Evolutionary conservation across 2,329 filamentous ascomycete genomes (phyloP), one percentile per base, ranked within the genome.

Genomic region (Domatiomyces catenatus): DNA sequence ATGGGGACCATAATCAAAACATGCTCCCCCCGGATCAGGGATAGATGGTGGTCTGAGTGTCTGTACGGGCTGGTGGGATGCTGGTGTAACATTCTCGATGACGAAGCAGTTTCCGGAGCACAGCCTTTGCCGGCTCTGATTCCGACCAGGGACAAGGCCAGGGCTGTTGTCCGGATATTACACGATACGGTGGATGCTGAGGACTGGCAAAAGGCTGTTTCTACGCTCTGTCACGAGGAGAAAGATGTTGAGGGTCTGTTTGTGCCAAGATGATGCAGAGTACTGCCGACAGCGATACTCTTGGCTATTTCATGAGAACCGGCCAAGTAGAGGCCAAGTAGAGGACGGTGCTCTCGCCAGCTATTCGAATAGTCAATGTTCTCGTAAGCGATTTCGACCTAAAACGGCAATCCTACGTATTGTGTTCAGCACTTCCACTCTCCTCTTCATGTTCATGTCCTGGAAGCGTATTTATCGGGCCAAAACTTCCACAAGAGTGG

Each of bases 21-120:
- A 52, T 79, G 77, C 52, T 88, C 86, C 80, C 83, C 84, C 8
- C 73, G 86, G 3, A 68, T 93, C 4, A 66, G 69, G 48, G 67
- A 56, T 8, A 54, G 50, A 48, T 81, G 85, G 69, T 70, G 77
- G 24, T 77, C 75, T 3, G 79, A 84, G 52, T 67, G 90, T 5
- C 63, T 87, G 45, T 76, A 75, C 56, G 78, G 76, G 0, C 56
- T 86, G 1, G 72, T 75, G 36, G 61, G 78, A 1, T 83, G 79
- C 62, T 86, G 80, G 80, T 63, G 80, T 3, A 77, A 76, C 53
- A 59, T 79, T 15, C 58, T 67, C 2, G 62, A 66, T 18, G 69
- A 71, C 12, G 57, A 61, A 47, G 55, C 54, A 2, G 58, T 57
- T 42, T 53, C 53, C 17, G 20, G 49, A 24, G 36, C 22, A 44